Percentiles rank a stretch among this genome's conserved stretches.
These are phyloP conservation scores for Adenanthera pavonina DNA, from an alignment of 306 rosid genomes.

Conservation along the genomic window DNA sequence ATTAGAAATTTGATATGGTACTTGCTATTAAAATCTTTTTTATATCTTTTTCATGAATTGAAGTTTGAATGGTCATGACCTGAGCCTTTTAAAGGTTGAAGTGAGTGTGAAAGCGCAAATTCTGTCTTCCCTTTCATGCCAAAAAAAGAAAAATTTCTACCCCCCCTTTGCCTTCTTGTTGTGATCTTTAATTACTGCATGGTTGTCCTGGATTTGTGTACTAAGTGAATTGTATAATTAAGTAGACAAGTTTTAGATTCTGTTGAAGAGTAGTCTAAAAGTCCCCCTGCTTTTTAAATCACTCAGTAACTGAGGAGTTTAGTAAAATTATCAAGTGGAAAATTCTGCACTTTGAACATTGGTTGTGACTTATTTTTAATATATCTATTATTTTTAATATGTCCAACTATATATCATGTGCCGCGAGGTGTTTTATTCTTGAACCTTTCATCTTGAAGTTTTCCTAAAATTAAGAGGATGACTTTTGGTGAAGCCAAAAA, in stretches of 20 bases:
- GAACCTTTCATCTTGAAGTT: constrained; percentile 1
- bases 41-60: background rate
- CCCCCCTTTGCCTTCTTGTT: background rate
- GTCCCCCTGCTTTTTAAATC: background rate
- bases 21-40: background rate
- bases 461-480: background rate
- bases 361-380: background rate
- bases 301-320: background rate
- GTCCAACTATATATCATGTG: background rate
- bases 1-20: background rate
- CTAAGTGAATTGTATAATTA: background rate
- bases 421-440: background rate
- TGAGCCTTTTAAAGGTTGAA: background rate
- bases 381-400: background rate
- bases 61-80: background rate
- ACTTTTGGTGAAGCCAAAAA: constrained; percentile 20
- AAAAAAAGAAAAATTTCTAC: too few relatives aligned
- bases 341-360: constrained; percentile 13
- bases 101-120: background rate
- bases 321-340: background rate
- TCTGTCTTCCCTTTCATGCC: background rate
- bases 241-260: background rate
- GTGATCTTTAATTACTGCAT: background rate
- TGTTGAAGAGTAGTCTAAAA: background rate
- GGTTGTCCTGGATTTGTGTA: background rate